Percentiles rank a stretch among this genome's conserved stretches.
Evolutionary conservation across 2,329 filamentous ascomycete species (phyloP).

Genomic region (Beauveria sp.): DNA sequence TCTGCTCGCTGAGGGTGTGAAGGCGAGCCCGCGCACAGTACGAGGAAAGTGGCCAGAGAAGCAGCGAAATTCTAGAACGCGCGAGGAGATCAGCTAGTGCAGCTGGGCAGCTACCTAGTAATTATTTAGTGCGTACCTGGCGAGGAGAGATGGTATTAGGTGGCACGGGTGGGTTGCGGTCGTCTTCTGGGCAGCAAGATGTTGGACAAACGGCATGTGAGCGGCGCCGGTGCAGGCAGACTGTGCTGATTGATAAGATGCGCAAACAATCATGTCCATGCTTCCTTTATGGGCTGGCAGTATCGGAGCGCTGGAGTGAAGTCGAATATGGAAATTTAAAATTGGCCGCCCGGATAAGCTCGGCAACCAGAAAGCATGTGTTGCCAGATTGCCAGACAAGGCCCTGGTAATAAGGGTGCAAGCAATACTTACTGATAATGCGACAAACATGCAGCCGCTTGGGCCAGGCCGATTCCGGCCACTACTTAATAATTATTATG

Average conservation of each 20-base stretch:
- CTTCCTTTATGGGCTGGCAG: neutral
- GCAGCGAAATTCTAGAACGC: neutral
- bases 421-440: neutral
- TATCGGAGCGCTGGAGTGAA: neutral
- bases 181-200: neutral
- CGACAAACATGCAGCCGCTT: neutral
- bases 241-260: neutral
- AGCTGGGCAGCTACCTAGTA: neutral
- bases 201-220: neutral
- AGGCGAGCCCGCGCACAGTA: neutral
- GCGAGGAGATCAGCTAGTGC: neutral
- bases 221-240: neutral
- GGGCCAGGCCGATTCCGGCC: neutral
- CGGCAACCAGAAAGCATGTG: slow-evolving; percentile 1
- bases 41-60: neutral
- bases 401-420: neutral
- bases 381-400: too few species aligned
- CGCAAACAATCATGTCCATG: neutral
- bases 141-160: neutral
- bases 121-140: neutral
- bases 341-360: neutral
- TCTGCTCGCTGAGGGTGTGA: too few species aligned
- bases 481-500: neutral
- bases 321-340: neutral
- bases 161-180: neutral